phyloP scores from a whole-genome alignment of 176 grass and related monocot genomes.

The Thalia dealbata region DNA sequence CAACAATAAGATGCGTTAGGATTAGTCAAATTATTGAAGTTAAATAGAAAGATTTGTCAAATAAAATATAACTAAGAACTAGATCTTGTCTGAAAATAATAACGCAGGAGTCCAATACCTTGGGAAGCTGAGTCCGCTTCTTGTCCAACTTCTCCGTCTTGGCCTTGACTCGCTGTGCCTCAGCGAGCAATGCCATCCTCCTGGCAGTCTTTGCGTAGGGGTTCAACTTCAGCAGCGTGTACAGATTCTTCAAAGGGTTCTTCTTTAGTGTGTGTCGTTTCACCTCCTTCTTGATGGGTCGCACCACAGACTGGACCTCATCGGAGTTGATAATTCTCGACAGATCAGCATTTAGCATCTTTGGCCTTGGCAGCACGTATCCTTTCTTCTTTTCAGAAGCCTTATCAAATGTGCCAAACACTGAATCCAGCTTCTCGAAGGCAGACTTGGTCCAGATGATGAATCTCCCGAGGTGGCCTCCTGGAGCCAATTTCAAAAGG shows the following conservation, averaged over 20 bases:
- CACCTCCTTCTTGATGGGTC: slow-evolving; percentile 55
- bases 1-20: background rate
- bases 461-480: slow-evolving; percentile 68
- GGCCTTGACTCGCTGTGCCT: slow-evolving; percentile 57
- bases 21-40: background rate
- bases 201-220: slow-evolving; percentile 56
- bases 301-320: slow-evolving; percentile 75
- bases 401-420: slow-evolving; percentile 58
- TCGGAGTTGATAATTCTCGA: slow-evolving; percentile 86
- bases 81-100: background rate
- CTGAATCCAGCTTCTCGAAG: slow-evolving; percentile 71
- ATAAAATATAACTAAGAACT: background rate
- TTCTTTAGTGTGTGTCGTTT: slow-evolving; percentile 50
- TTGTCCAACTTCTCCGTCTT: slow-evolving; percentile 60
- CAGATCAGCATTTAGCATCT: slow-evolving; percentile 72
- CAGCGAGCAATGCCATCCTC: slow-evolving; percentile 68
- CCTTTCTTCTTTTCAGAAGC: slow-evolving; percentile 75
- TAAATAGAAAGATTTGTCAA: background rate
- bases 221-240: slow-evolving; percentile 27
- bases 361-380: slow-evolving; percentile 63
- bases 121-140: slow-evolving; percentile 38
- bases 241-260: slow-evolving; percentile 72
- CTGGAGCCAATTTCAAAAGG: slow-evolving; percentile 63
- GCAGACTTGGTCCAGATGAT: slow-evolving; percentile 88
- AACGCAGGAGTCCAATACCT: slow-evolving; percentile 13